Base-by-base conservation (phyloP, 805 yeast species). In the Schwanniomyces occidentalis region DNA sequence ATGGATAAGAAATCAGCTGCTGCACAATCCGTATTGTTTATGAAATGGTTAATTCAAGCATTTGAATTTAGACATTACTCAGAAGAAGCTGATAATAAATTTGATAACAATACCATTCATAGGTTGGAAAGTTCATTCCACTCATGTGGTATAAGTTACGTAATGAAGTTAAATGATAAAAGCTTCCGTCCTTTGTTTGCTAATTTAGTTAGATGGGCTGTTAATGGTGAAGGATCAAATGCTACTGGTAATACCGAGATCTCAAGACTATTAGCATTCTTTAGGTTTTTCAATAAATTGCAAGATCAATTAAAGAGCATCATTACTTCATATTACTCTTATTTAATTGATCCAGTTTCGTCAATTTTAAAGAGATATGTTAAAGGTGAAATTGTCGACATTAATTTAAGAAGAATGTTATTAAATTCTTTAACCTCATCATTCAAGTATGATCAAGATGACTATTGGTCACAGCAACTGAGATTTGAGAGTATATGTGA, bases 161-260 rank as follows among this genome's bases (percentile, higher is more conserved):
- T 91, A 13, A 74, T 93, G 82, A 90, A 91, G 61, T 75, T 93
- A 63, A 93, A 93, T 56, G 99, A 93, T 58, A 88, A 87, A 65
- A 77, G 82, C 15, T 93, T 93, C 73, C 78, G 97, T 54, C 99
- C 99, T 13, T 68, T 87, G 54, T 93, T 93, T 63, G 91, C 90
- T 5, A 70, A 82, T 16, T 69, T 88, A 48, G 89, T 85, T 8
- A 78, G 89, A 56, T 93, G 99, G 99, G 95, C 96, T 2, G 76
- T 86, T 49, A 85, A 81, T 43, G 95, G 89, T 38, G 95, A 83
- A 58, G 89, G 85, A 27, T 75, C 76, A 8, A 63, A 56, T 4
- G 61, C 73, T 31, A 46, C 58, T 5, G 52, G 53, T 17, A 73
- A 75, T 24, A 61, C 74, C 12, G 80, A 76, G 51, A 50, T 58